phyloP scores from a whole-genome alignment of 2,329 filamentous ascomycete species.

The Raffaelea deltoideospora region DNA sequence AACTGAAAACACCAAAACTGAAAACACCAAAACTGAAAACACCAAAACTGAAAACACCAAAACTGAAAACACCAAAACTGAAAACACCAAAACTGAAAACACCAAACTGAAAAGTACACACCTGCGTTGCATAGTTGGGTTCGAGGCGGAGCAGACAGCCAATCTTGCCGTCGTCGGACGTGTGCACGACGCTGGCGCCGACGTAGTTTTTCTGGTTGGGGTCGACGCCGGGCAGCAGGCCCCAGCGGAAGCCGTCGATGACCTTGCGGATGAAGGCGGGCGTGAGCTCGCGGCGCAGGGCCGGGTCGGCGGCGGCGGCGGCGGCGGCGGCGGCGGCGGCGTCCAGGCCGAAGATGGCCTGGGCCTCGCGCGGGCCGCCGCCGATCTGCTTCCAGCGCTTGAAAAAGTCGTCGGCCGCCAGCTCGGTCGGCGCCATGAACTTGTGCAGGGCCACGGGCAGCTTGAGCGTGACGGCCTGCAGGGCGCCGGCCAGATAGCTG shows the following conservation, averaged over 20 bases:
- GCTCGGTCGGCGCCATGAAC: conserved; percentile 86
- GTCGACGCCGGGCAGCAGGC: conserved; percentile 70
- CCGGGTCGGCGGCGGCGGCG: conserved; percentile 34
- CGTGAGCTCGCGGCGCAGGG: conserved; percentile 54
- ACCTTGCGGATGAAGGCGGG: conserved; percentile 55
- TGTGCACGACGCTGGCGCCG: conserved; percentile 76
- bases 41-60: neutral
- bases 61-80: neutral
- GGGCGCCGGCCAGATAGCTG: conserved; percentile 81
- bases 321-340: conserved; percentile 32
- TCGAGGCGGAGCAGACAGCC: conserved; percentile 87
- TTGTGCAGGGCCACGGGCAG: conserved; percentile 82
- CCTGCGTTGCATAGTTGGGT: conserved; percentile 84
- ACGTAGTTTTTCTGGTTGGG: conserved; percentile 90
- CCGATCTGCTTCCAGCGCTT: conserved; percentile 99
- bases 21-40: neutral
- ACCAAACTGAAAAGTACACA: conserved; percentile 30
- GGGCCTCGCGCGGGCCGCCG: conserved; percentile 70
- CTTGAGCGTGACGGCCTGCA: conserved; percentile 85
- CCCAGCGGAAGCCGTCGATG: conserved; percentile 81
- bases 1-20: neutral
- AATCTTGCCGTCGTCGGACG: conserved; percentile 72
- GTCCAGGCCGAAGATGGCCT: conserved; percentile 64
- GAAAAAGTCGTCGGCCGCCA: conserved; percentile 89
- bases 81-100: neutral